Base-by-base conservation (phyloP, 2,329 filamentous ascomycete genomes). In the Trichoderma sp. region DNA sequence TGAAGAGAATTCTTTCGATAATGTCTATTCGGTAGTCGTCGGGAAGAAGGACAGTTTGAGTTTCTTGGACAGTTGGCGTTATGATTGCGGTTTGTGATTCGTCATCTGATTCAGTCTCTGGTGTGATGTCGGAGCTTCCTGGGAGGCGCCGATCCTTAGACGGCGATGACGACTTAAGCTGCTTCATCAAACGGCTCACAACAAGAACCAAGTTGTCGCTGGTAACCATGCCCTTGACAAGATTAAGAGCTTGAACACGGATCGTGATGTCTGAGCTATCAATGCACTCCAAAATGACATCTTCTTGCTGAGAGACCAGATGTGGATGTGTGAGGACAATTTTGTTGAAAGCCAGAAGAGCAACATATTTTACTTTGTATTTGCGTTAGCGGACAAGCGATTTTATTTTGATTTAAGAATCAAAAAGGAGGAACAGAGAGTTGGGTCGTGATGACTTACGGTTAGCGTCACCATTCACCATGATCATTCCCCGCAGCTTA, bases 231-330 rank as follows among this genome's bases (percentile, higher is more conserved):
- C 93, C 93, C 65, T 95, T 92, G 1, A 96, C 94, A 29, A 99
- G 85, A 74, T 98, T 94, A 43, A 99, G 84, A 5, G 96, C 94
- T 77, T 97, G 92, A 79, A 97, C 90, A 71, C 96, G 91, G 76
- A 99, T 99, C 5, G 94, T 97, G 70, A 99, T 96, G 76, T 99
- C 96, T 0, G 92, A 86, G 78, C 97, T 97, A 78, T 98, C 96
- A 74, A 99, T 93, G 77, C 96, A 99, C 75, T 96, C 92, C 78
- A 99, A 85, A 72, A 99, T 97, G 59, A 98, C 95, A 79, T 98
- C 95, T 78, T 97, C 93, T 77, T 99, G 96, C 77, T 95, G 88
- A 5, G 93, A 90, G 33, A 99, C 96, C 37, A 99, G 86, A 77
- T 91, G 89, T 3, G 95, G 92, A 77, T 99, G 94, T 0, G 94